Conservation (phyloP, 1,284 basidiomycete genomes). For the Thecaphora thlaspeos region DNA sequence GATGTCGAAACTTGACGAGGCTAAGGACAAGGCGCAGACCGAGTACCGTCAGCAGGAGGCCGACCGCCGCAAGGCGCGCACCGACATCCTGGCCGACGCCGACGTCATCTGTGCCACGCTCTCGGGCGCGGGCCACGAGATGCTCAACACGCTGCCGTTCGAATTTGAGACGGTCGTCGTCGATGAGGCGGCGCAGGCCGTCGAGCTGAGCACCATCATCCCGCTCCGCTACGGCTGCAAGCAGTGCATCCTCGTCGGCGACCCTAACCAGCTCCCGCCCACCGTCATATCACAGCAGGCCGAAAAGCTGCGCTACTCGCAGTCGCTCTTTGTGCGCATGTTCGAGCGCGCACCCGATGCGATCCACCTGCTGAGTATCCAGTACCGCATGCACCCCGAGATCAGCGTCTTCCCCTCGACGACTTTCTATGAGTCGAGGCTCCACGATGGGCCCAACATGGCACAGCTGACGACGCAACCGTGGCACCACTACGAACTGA, state of each 20-base stretch:
- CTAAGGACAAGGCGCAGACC: constrained; percentile 43
- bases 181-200: constrained; percentile 96
- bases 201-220: constrained; percentile 94
- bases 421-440: constrained; percentile 79
- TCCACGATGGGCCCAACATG: constrained; percentile 89
- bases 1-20: constrained; percentile 46
- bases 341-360: constrained; percentile 74
- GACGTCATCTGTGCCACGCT: constrained; percentile 94
- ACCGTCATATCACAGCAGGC: constrained; percentile 92
- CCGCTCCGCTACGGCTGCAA: constrained; percentile 84
- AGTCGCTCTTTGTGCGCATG: constrained; percentile 88
- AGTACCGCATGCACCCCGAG: constrained; percentile 99
- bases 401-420: constrained; percentile 87
- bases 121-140: constrained; percentile 81
- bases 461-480: constrained; percentile 73
- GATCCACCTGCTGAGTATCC: constrained; percentile 90
- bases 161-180: constrained; percentile 96
- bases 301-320: constrained; percentile 76
- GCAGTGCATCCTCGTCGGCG: constrained; percentile 92
- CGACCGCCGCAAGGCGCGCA: constrained; percentile 33
- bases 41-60: constrained; percentile 42
- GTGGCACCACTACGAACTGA: constrained; percentile 79
- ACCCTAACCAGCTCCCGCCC: constrained; percentile 94
- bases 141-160: constrained; percentile 68
- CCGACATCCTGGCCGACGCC: constrained; percentile 61